A percentile compares a stretch with the other conserved stretches of the same genome.
phyloP scores from a whole-genome alignment of 2,329 filamentous ascomycete genomes.

The Sporothrix sp. region DNA sequence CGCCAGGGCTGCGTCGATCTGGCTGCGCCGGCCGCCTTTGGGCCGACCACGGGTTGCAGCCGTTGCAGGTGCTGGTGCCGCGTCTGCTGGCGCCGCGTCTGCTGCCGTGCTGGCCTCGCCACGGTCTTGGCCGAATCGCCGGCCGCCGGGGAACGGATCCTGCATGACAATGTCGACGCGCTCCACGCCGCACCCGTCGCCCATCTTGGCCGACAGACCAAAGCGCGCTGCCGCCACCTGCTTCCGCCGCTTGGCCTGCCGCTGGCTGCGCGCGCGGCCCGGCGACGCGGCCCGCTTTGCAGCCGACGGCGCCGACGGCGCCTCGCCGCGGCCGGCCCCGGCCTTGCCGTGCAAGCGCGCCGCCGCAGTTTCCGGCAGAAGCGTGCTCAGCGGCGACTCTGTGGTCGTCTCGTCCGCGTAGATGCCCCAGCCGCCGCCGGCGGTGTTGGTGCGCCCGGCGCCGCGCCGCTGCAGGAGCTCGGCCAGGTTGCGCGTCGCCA shows the following conservation, averaged over 20 bases:
- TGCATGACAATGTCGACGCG: conserved; percentile 49
- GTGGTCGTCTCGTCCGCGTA: conserved; percentile 55
- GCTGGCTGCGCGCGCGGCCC: conserved; percentile 24
- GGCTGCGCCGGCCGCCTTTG: conserved; percentile 23
- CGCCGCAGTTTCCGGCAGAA: conserved; percentile 36
- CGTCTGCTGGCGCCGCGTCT: conserved; percentile 13
- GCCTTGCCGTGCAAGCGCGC: background rate
- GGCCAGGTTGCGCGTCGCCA: conserved; percentile 61
- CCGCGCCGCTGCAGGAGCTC: conserved; percentile 62
- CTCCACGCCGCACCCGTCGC: conserved; percentile 53
- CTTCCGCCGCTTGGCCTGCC: conserved; percentile 46
- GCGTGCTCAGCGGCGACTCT: conserved; percentile 45
- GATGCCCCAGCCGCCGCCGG: conserved; percentile 68
- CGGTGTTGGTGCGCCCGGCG: conserved; percentile 57
- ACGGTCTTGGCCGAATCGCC: conserved; percentile 4
- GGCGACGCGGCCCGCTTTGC: conserved; percentile 22
- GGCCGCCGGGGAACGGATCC: conserved; percentile 40
- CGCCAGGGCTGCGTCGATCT: conserved; percentile 28
- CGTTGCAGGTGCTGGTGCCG: background rate
- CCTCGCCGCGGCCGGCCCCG: background rate
- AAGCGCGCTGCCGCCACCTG: conserved; percentile 60
- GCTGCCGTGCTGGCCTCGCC: conserved; percentile 9
- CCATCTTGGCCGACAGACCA: conserved; percentile 46
- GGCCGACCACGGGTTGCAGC: background rate
- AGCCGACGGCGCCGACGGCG: background rate